Percentiles rank a stretch among this genome's conserved stretches.
These are phyloP conservation scores for Floccularia luteovirens DNA, from an alignment of 768 basidiomycete genomes.

Conservation along the genomic window DNA sequence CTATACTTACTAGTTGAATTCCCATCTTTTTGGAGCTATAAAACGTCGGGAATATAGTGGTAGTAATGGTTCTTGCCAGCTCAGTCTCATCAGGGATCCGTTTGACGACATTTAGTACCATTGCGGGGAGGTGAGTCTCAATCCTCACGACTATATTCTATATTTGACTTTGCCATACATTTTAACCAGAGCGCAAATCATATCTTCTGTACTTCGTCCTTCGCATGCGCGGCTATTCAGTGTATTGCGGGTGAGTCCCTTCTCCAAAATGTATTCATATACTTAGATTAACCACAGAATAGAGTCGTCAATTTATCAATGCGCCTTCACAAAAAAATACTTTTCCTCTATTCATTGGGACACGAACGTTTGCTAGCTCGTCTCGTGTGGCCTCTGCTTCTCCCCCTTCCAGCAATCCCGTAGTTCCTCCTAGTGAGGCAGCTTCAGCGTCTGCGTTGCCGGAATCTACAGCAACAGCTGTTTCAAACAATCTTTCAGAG, in stretches of 20 bases:
- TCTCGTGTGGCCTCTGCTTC: not conserved
- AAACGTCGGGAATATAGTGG: too few relatives aligned
- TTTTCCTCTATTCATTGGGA: too few relatives aligned
- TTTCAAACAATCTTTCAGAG: not conserved
- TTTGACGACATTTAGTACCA: not conserved
- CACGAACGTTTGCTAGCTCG: too few relatives aligned
- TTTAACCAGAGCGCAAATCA: not conserved
- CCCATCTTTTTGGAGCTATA: too few relatives aligned
- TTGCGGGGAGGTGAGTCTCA: not conserved
- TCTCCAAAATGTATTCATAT: not conserved
- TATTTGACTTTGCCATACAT: not conserved
- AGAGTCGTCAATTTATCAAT: constrained; percentile 7
- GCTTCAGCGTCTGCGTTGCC: not conserved
- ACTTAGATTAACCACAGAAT: constrained; percentile 6
- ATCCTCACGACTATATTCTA: not conserved
- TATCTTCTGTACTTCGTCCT: constrained; percentile 2
- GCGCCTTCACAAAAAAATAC: too few relatives aligned
- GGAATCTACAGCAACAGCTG: not conserved
- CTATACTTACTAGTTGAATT: too few relatives aligned
- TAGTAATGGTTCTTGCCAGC: not conserved
- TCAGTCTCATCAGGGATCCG: not conserved
- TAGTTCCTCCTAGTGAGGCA: not conserved
- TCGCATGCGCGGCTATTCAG: constrained; percentile 12
- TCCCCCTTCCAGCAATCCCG: not conserved
- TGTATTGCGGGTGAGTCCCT: constrained; percentile 13